Evolutionary conservation across 768 basidiomycete species (phyloP).

Genomic region (Boletus tylopilopsis): DNA sequence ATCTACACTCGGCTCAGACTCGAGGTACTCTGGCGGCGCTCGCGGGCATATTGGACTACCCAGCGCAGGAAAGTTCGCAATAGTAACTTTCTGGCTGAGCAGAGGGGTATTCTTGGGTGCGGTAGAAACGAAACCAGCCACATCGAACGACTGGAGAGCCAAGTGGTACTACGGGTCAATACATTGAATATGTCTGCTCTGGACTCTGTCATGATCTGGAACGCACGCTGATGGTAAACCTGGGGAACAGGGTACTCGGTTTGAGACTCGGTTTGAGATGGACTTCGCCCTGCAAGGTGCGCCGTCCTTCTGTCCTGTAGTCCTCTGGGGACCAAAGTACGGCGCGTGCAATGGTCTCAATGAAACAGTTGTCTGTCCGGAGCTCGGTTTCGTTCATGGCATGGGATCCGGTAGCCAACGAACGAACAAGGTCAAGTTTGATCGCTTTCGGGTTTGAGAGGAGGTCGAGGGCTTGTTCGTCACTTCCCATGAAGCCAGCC

Average conservation of each 20-base stretch:
- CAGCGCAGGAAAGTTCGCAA: slow-evolving; percentile 37
- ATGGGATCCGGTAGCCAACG: slow-evolving; percentile 46
- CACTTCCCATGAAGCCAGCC: slow-evolving; percentile 43
- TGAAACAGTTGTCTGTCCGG: slow-evolving; percentile 47
- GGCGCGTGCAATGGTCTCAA: slow-evolving; percentile 38
- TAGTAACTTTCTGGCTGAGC: slow-evolving; percentile 37
- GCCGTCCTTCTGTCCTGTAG: slow-evolving; percentile 27
- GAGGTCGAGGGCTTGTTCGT: slow-evolving; percentile 49
- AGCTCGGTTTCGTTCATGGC: slow-evolving; percentile 38
- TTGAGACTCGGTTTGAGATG: slow-evolving; percentile 43
- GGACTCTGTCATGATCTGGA: neutral
- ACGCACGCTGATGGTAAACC: slow-evolving; percentile 47
- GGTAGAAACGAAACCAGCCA: slow-evolving; percentile 38
- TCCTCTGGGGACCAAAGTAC: slow-evolving; percentile 43
- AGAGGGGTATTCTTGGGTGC: slow-evolving; percentile 27
- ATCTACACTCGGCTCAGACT: slow-evolving; percentile 39
- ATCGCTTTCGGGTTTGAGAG: slow-evolving; percentile 40
- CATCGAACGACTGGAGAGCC: slow-evolving; percentile 40
- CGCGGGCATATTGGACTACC: slow-evolving; percentile 42
- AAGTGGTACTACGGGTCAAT: slow-evolving; percentile 39
- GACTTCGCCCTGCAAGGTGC: slow-evolving; percentile 48
- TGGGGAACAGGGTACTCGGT: slow-evolving; percentile 41
- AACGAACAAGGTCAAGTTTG: slow-evolving; percentile 42
- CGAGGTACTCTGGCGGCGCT: slow-evolving; percentile 51
- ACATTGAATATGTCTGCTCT: neutral